phyloP scores from a whole-genome alignment of 73 alveolate genomes.

The Paramecium biaurelia region DNA sequence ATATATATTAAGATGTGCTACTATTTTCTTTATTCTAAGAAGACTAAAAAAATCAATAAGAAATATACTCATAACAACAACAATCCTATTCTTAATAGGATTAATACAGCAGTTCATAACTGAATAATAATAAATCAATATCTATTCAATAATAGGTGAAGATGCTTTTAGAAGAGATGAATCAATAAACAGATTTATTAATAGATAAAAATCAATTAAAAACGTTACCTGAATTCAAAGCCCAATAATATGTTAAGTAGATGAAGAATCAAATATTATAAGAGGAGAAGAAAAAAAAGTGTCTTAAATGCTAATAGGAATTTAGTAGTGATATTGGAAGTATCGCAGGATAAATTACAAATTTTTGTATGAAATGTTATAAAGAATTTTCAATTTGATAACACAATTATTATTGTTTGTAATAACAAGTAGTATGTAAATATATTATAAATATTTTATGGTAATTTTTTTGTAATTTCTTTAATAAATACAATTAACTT shows the following conservation, averaged over 20 bases:
- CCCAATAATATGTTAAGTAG: neutral
- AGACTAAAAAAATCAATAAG: neutral
- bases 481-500: slow-evolving; percentile 16
- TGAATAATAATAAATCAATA: neutral
- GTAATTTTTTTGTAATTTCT: neutral
- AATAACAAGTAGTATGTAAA: neutral
- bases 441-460: neutral
- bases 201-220: neutral
- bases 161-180: neutral
- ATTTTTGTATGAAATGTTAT: neutral
- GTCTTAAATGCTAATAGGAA: neutral
- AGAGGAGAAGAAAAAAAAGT: neutral
- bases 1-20: neutral
- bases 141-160: neutral
- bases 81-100: neutral
- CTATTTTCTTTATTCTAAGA: neutral
- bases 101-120: neutral
- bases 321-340: slow-evolving; percentile 5
- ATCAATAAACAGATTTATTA: neutral
- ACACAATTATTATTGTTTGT: neutral
- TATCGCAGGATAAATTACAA: neutral
- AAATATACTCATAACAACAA: neutral
- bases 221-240: neutral
- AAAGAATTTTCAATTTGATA: slow-evolving; percentile 24
- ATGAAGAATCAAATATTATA: neutral